Evolutionary conservation across 768 basidiomycete genomes (phyloP), one percentile per base, ranked within the genome.

Genomic region (Amanita exitialis): DNA sequence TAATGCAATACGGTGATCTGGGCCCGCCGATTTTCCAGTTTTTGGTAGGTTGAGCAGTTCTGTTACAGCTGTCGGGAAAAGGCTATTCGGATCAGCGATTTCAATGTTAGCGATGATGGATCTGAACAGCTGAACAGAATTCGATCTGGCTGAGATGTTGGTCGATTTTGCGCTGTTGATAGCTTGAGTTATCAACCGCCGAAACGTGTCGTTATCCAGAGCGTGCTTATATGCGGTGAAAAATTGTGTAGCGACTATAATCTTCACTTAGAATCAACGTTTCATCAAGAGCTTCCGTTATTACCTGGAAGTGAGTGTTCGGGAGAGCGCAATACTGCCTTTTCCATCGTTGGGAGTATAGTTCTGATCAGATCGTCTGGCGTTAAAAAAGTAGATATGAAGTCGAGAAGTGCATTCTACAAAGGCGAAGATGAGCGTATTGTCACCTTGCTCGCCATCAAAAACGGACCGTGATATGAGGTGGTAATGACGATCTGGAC

Each of bases 1-100:
- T 7, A 98, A 70, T 0, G 85, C 72, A 4, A 82, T 64, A 15
- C 94, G 82, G 62, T 98, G 92, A 51, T 95, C 95, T 2, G 87
- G 77, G 1, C 91, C 90, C 0, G 83, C 69, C 0, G 92, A 89
- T 71, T 96, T 99, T 18, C 90, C 87, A 0, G 82, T 65, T 58
- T 85, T 83, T 1, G 91, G 87, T 0, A 91, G 72, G n/a, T 70
- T 68, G 8, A 92, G 68, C 4, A 92, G 64, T 55, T 95, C 90
- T 7, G 70, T 70, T 2, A 82, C 74, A 9, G 80, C 74, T 1
- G 70, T 54, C 5, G 71, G 68, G 8, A 72, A 58, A 20, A 75
- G 69, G 4, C 69, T 67, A 10, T 70, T 55, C 6, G 68, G 59
- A 32, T 66, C 57, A n/a, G 51, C 43, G 3, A 64, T 59, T 8